These are phyloP conservation scores for Xylariaceae sp. DNA, from an alignment of 2,329 filamentous ascomycete species.

Conservation along the genomic window DNA sequence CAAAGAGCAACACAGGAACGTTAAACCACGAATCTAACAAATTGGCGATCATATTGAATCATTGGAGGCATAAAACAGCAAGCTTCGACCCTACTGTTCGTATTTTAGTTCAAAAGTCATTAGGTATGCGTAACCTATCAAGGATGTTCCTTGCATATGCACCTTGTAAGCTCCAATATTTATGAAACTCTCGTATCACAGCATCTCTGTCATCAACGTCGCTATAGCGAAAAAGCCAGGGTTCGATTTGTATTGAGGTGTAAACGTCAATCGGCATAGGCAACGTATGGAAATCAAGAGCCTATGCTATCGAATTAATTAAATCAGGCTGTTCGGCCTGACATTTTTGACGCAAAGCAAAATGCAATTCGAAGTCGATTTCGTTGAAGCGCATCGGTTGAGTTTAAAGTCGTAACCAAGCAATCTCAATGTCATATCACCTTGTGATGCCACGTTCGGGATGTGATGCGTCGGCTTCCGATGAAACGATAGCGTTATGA, in stretches of 20 bases:
- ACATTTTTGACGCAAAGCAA: not conserved
- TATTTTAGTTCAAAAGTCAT: not conserved
- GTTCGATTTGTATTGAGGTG: not conserved
- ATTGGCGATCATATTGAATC: not conserved
- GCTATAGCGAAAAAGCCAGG: not conserved
- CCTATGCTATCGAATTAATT: constrained; percentile 1
- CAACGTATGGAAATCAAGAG: not conserved
- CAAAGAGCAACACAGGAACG: not conserved
- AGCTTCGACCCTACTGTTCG: not conserved
- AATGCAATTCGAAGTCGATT: not conserved
- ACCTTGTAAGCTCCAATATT: not conserved
- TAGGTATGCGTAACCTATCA: too few species aligned
- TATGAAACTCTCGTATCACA: not conserved
- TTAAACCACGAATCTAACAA: too few species aligned
- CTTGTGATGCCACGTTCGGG: not conserved
- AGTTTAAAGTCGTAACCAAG: not conserved
- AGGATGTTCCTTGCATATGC: not conserved
- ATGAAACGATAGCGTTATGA: not conserved
- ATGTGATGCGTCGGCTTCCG: not conserved
- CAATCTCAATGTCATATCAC: not conserved
- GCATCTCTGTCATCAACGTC: not conserved
- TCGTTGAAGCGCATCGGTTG: not conserved
- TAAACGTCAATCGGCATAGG: not conserved
- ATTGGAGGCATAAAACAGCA: not conserved
- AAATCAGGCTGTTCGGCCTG: not conserved